Evolutionary conservation across 2,329 filamentous ascomycete genomes (phyloP).

Genomic region (Ascochyta lentis): DNA sequence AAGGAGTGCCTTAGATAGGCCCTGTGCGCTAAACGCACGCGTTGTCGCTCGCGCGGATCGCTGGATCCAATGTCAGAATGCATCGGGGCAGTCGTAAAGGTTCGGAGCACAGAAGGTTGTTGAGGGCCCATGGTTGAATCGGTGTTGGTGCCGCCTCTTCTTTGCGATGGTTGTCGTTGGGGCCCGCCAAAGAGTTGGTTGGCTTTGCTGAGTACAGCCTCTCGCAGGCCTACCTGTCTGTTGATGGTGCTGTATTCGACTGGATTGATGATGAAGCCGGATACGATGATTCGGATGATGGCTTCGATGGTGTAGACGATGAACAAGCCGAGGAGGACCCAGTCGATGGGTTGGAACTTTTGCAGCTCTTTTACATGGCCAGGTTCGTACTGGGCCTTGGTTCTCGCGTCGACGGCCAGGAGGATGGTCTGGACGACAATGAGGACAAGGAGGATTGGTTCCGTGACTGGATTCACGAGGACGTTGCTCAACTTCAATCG

Average conservation of each 20-base stretch:
- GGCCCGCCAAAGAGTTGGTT: slow-evolving; percentile 77
- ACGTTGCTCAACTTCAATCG: slow-evolving; percentile 80
- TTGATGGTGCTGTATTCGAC: slow-evolving; percentile 91
- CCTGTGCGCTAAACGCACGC: slow-evolving; percentile 83
- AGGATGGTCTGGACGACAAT: slow-evolving; percentile 89
- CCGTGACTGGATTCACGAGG: slow-evolving; percentile 83
- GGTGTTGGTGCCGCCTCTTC: slow-evolving; percentile 52
- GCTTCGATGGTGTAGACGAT: slow-evolving; percentile 89
- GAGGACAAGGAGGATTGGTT: slow-evolving; percentile 83
- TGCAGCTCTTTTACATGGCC: slow-evolving; percentile 55
- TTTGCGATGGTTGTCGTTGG: slow-evolving; percentile 73
- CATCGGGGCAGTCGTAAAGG: slow-evolving; percentile 75
- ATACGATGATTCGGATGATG: slow-evolving; percentile 84
- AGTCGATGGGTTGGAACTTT: slow-evolving; percentile 80
- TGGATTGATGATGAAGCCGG: slow-evolving; percentile 89
- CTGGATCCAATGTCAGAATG: slow-evolving; percentile 60
- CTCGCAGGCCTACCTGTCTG: slow-evolving; percentile 74
- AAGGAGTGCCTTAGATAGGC: slow-evolving; percentile 95
- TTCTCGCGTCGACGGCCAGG: slow-evolving; percentile 82
- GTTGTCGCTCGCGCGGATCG: slow-evolving; percentile 77
- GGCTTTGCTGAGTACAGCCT: slow-evolving; percentile 77
- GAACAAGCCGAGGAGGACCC: slow-evolving; percentile 82
- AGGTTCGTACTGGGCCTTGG: slow-evolving; percentile 69
- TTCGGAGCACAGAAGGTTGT: slow-evolving; percentile 73
- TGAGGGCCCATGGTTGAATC: slow-evolving; percentile 42